Conservation (phyloP, 139 green algal species). For the Dunaliella primolecta region DNA sequence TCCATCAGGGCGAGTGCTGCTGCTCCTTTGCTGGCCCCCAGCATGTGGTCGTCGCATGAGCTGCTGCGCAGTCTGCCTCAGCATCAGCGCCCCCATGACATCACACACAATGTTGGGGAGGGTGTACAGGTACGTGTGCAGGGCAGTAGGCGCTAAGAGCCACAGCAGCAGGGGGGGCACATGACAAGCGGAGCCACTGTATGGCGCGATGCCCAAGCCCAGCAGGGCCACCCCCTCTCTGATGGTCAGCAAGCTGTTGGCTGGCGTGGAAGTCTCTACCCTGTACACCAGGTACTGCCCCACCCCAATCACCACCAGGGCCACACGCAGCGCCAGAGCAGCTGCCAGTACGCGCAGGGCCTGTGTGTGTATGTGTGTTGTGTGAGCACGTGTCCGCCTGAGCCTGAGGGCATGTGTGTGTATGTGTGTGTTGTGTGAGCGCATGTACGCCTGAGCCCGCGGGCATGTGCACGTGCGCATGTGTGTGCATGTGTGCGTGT, state of each 20-base stretch:
- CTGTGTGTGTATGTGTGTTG: too few relatives aligned
- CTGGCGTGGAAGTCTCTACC: slow-evolving; percentile 41
- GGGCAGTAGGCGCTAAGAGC: not conserved
- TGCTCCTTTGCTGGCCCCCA: too few relatives aligned
- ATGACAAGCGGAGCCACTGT: slow-evolving; percentile 32
- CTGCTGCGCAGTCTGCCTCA: slow-evolving; percentile 6
- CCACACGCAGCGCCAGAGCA: not conserved
- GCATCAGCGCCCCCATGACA: slow-evolving; percentile 15
- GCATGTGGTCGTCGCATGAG: too few relatives aligned
- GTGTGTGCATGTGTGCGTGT: too few relatives aligned
- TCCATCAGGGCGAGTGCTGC: too few relatives aligned
- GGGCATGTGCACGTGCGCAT: too few relatives aligned
- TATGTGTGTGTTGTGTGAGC: too few relatives aligned
- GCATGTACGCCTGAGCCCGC: too few relatives aligned
- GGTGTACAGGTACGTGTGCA: slow-evolving; percentile 17
- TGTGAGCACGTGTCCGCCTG: too few relatives aligned
- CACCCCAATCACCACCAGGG: slow-evolving; percentile 21
- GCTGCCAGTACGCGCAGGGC: not conserved
- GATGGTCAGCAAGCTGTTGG: slow-evolving; percentile 40
- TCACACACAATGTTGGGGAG: slow-evolving; percentile 50
- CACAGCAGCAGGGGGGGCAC: slow-evolving; percentile 41
- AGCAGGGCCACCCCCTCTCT: slow-evolving; percentile 38
- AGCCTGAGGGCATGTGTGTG: too few relatives aligned
- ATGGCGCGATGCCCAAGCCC: slow-evolving; percentile 32
- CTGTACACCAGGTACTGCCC: slow-evolving; percentile 34